Evolutionary conservation across 768 basidiomycete species (phyloP).

Genomic region (Lactarius hatsudake): DNA sequence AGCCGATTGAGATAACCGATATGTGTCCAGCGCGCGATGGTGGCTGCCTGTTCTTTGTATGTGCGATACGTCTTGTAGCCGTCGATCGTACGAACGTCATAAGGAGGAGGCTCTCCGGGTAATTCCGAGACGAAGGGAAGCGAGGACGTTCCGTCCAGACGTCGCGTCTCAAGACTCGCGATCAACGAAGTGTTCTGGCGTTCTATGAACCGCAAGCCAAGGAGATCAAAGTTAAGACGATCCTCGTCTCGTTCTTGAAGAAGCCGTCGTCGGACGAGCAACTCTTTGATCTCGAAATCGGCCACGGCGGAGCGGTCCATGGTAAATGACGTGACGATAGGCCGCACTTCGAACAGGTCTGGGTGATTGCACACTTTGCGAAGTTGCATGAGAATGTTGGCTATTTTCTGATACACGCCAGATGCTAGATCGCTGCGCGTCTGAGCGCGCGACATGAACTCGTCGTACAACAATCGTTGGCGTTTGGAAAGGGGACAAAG

Average conservation of each 20-base stretch:
- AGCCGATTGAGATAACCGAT: slow-evolving; percentile 70
- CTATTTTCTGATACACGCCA: slow-evolving; percentile 84
- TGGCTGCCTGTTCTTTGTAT: slow-evolving; percentile 47
- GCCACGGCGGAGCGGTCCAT: slow-evolving; percentile 73
- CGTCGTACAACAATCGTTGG: slow-evolving; percentile 93
- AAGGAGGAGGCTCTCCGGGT: slow-evolving; percentile 63
- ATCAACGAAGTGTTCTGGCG: slow-evolving; percentile 52
- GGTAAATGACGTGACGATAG: slow-evolving; percentile 73
- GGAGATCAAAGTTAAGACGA: slow-evolving; percentile 54
- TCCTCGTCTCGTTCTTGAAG: slow-evolving; percentile 54
- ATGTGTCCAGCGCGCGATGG: slow-evolving; percentile 62
- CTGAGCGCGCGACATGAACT: slow-evolving; percentile 88
- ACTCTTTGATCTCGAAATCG: slow-evolving; percentile 82
- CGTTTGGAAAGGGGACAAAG: slow-evolving; percentile 87
- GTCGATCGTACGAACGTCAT: slow-evolving; percentile 69
- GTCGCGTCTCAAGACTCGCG: slow-evolving; percentile 50
- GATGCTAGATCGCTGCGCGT: slow-evolving; percentile 80
- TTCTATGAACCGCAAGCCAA: slow-evolving; percentile 63
- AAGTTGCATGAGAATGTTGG: slow-evolving; percentile 96
- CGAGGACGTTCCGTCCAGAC: slow-evolving; percentile 56
- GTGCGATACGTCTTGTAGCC: slow-evolving; percentile 58
- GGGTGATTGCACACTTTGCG: slow-evolving; percentile 97
- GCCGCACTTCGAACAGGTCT: slow-evolving; percentile 86
- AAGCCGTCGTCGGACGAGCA: slow-evolving; percentile 77
- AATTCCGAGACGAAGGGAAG: slow-evolving; percentile 53